phyloP scores from a whole-genome alignment of 805 yeast species.

The Saturnispora diversa region DNA sequence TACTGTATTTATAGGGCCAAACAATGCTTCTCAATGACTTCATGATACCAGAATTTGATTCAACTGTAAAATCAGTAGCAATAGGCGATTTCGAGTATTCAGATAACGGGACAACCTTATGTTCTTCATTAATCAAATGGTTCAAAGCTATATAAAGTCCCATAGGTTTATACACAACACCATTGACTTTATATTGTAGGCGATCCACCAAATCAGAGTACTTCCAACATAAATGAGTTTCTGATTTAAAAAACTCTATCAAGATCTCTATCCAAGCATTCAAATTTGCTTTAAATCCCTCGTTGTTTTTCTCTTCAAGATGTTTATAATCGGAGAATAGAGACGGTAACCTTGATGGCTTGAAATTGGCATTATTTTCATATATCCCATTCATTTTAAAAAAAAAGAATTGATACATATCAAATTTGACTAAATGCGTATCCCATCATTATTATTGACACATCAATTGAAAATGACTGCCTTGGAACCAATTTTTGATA shows the following conservation, averaged over 20 bases:
- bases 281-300: slow-evolving; percentile 44
- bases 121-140: slow-evolving; percentile 19
- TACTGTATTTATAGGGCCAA: slow-evolving; percentile 4
- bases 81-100: slow-evolving; percentile 11
- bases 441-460: neutral
- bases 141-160: slow-evolving; percentile 24
- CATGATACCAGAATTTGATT: slow-evolving; percentile 7
- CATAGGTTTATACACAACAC: slow-evolving; percentile 17
- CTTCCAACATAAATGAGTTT: slow-evolving; percentile 21
- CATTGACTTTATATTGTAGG: slow-evolving; percentile 12
- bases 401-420: no score
- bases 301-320: slow-evolving; percentile 36
- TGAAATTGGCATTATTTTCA: slow-evolving; percentile 7
- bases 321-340: slow-evolving; percentile 40
- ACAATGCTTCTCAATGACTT: slow-evolving; percentile 11
- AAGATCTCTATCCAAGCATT: slow-evolving; percentile 38
- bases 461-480: slow-evolving; percentile 3
- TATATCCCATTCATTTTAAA: slow-evolving; percentile 9
- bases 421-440: neutral
- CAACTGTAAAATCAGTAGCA: neutral
- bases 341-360: slow-evolving; percentile 35
- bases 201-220: slow-evolving; percentile 14
- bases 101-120: slow-evolving; percentile 20
- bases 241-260: slow-evolving; percentile 21
- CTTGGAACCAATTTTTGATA: slow-evolving; percentile 18